These are phyloP conservation scores for Chaetomium strumarium DNA, from an alignment of 2,329 filamentous ascomycete genomes.

Conservation along the genomic window DNA sequence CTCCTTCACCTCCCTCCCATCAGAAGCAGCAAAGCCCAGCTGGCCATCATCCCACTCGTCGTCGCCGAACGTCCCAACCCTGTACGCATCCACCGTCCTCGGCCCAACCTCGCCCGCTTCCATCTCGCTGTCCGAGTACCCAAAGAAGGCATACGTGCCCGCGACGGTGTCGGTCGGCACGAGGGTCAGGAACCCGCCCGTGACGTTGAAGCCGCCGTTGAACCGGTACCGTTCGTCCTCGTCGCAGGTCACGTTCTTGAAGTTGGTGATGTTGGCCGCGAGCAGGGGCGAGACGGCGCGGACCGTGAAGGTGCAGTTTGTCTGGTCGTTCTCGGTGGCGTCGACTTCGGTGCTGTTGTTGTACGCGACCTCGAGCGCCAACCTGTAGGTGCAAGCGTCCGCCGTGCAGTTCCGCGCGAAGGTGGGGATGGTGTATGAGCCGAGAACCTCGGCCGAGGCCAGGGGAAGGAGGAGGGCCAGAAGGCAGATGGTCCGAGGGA, in stretches of 20 bases:
- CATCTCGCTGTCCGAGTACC: conserved; percentile 19
- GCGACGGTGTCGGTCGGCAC: conserved; percentile 18
- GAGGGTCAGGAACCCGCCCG: conserved; percentile 22
- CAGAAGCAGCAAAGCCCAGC: neutral
- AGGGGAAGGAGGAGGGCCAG: neutral
- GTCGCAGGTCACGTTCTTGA: neutral
- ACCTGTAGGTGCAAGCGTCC: conserved; percentile 9
- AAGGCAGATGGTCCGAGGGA: neutral
- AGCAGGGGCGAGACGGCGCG: neutral
- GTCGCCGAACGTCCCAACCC: neutral
- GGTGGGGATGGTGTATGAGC: conserved; percentile 3
- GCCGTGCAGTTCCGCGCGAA: conserved; percentile 3
- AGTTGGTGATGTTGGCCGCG: conserved; percentile 4
- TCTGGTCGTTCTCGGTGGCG: neutral
- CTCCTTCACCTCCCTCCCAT: neutral
- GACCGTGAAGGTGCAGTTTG: conserved; percentile 5
- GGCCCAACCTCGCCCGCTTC: neutral
- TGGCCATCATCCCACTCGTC: neutral
- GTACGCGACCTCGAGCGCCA: conserved; percentile 2
- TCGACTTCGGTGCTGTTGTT: neutral
- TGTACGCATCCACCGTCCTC: conserved; percentile 1
- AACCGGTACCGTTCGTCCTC: conserved; percentile 10
- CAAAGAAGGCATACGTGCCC: conserved; percentile 21
- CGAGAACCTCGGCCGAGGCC: conserved; percentile 3
- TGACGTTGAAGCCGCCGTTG: conserved; percentile 20